Evolutionary conservation across 164 flowering plant species (phyloP), one percentile per base, ranked within the genome.

Genomic region (Macadamia integrifolia): DNA sequence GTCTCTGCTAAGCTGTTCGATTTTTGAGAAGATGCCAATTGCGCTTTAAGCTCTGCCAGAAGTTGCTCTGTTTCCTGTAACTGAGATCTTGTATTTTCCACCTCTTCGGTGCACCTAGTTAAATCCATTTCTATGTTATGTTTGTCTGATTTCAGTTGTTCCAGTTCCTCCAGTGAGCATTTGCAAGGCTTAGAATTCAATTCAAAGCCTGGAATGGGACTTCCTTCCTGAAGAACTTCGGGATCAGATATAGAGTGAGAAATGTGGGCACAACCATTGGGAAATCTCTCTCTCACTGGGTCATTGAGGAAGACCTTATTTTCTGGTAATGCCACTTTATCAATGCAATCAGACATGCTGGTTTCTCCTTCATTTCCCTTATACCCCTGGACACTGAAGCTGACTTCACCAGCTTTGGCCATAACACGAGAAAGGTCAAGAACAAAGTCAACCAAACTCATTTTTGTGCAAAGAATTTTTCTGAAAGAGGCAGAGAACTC

Each of bases 1-100:
- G 97, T 92, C 73, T 92, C 98, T n/a, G 91, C 84, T 81, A 95
- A 84, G 73, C 93, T 78, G 67, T 91, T 89, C 29, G 83, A 78
- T 56, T 81, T 91, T 67, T 86, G 88, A 71, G 86, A 84, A 67
- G 93, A 80, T 63, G 88, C 81, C 66, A 95, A 78, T 60, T 92
- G 85, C 61, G 91, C 81, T 76, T 85, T 85, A 58, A 82, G 78
- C 70, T 92, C 99, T 60, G 81, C 71, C 1, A 88, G 84, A 58
- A 75, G 83, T 55, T 84, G 82, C 76, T 89, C 97, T 6, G 85
- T 85, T 78, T 91, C 97, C 66, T 64, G 72, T 68, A 92, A 77
- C 71, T 84, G 89, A 40, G 79, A 76, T 77, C 84, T 86, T n/a
- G 84, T 82, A 61, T 62, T 76, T 62, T 84, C 91, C 68, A 89